A percentile compares a stretch with the other conserved stretches of the same genome.
Evolutionary conservation across 768 basidiomycete species (phyloP).

Genomic region (Pleurotus platypus): DNA sequence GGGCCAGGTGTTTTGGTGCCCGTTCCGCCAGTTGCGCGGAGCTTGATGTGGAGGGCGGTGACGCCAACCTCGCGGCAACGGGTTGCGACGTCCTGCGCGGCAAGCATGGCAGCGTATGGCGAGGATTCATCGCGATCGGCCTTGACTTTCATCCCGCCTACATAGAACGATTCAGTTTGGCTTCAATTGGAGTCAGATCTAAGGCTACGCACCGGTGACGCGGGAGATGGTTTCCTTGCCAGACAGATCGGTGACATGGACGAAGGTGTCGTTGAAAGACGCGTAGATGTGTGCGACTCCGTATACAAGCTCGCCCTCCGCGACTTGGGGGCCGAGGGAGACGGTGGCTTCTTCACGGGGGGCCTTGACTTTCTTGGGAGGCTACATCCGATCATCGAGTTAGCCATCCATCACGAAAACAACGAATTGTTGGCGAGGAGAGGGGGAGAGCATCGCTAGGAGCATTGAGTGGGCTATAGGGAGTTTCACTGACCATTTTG

Average conservation of each 20-base stretch:
- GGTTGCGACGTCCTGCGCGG: conserved; percentile 92
- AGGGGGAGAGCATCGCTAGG: background rate
- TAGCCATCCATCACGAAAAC: conserved; percentile 44
- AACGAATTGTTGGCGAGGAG: background rate
- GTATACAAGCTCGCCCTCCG: conserved; percentile 95
- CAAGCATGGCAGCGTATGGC: conserved; percentile 96
- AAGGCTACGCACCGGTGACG: conserved; percentile 73
- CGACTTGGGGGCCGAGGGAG: conserved; percentile 92
- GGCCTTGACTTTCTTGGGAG: conserved; percentile 81
- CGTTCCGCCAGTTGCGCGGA: conserved; percentile 96
- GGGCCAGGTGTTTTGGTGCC: conserved; percentile 99
- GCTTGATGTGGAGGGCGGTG: conserved; percentile 98
- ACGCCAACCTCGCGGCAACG: conserved; percentile 99
- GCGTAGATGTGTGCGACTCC: conserved; percentile 99
- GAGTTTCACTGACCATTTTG: conserved; percentile 35
- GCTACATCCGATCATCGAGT: conserved; percentile 59
- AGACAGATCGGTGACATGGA: conserved; percentile 97
- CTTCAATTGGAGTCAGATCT: background rate
- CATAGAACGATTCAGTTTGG: background rate
- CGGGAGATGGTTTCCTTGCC: conserved; percentile 99
- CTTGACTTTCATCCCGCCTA: conserved; percentile 99
- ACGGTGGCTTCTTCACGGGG: conserved; percentile 81
- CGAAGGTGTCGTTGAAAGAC: conserved; percentile 99
- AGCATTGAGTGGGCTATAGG: background rate
- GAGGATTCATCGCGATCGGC: conserved; percentile 99